Conservation (phyloP, 2,329 filamentous ascomycete species). For the Cercospora zeae-maydis region DNA sequence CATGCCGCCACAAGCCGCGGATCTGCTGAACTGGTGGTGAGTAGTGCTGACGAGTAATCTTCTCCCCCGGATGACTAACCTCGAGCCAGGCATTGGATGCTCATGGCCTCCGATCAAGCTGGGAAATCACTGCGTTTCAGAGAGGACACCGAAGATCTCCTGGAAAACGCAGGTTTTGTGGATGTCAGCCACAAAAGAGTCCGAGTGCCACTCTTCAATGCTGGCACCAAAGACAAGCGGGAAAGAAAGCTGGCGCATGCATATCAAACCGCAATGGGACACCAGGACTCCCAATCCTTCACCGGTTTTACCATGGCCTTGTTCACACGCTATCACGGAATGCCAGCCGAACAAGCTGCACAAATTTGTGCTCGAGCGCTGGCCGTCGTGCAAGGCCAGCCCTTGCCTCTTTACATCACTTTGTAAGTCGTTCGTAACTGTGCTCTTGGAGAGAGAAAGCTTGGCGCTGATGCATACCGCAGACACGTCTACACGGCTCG, state of each 20-base stretch:
- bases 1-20: constrained; percentile 50
- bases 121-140: constrained; percentile 65
- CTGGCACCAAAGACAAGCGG: constrained; percentile 62
- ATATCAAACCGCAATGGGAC: constrained; percentile 73
- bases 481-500: constrained; percentile 50
- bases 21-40: constrained; percentile 63
- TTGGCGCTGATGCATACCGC: constrained; percentile 14
- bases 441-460: not conserved
- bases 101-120: constrained; percentile 63
- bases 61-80: not conserved
- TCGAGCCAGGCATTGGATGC: constrained; percentile 21
- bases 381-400: constrained; percentile 18
- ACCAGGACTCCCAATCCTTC: constrained; percentile 25
- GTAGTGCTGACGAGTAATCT: not conserved
- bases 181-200: constrained; percentile 65
- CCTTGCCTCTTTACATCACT: constrained; percentile 57
- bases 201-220: constrained; percentile 60
- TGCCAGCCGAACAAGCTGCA: constrained; percentile 57
- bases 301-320: constrained; percentile 31
- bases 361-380: constrained; percentile 61
- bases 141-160: constrained; percentile 55
- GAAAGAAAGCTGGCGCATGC: constrained; percentile 69
- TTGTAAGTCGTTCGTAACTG: constrained; percentile 58
- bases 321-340: constrained; percentile 62
- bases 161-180: constrained; percentile 71